Conservation (phyloP, 148 eudicot species). For the Hydrangea macrophylla region DNA sequence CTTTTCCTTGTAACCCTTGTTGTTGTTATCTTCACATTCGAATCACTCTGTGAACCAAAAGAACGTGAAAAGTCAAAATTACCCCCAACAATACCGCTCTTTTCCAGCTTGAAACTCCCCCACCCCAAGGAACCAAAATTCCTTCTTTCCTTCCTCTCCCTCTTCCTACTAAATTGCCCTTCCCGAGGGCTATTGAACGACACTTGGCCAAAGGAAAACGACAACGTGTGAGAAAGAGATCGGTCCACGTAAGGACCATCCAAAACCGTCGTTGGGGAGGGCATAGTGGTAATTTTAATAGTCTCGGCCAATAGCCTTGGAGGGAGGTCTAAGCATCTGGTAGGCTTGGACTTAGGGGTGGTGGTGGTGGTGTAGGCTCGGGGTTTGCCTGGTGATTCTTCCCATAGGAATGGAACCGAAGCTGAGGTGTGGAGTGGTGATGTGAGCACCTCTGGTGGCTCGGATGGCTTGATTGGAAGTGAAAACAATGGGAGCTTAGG, state of each 20-base stretch:
- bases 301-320: conserved; percentile 35
- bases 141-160: conserved; percentile 16
- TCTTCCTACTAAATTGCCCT: conserved; percentile 10
- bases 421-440: conserved; percentile 63
- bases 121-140: conserved; percentile 37
- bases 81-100: conserved; percentile 19
- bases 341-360: conserved; percentile 61
- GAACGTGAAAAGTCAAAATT: conserved; percentile 31
- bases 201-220: conserved; percentile 21
- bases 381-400: conserved; percentile 85
- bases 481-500: conserved; percentile 47
- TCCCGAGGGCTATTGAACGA: conserved; percentile 27
- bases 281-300: conserved; percentile 24
- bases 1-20: conserved; percentile 37
- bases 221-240: conserved; percentile 16
- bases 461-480: conserved; percentile 40
- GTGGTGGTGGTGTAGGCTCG: conserved; percentile 17
- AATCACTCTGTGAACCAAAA: conserved; percentile 9
- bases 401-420: conserved; percentile 85
- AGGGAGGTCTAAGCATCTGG: conserved; percentile 67
- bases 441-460: conserved; percentile 43
- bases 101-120: conserved; percentile 33
- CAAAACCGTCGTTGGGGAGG: conserved; percentile 60
- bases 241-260: conserved; percentile 51
- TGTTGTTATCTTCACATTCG: conserved; percentile 26